Percentiles rank a stretch among this genome's conserved stretches.
These are phyloP conservation scores for Torulaspora globosa DNA, from an alignment of 1,139 yeast species.

Conservation along the genomic window DNA sequence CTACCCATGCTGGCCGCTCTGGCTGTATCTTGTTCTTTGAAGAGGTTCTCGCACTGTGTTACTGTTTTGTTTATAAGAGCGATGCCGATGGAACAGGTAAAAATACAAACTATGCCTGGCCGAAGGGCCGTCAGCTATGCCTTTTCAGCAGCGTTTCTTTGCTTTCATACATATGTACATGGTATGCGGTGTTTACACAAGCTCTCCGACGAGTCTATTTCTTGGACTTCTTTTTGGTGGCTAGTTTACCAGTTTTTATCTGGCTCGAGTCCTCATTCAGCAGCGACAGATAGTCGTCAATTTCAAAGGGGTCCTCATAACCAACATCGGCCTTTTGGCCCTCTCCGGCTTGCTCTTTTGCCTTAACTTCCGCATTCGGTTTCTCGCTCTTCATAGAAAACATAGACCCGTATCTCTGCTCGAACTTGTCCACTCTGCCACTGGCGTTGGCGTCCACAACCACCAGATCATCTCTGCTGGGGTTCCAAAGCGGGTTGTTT, in stretches of 20 bases:
- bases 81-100: background rate
- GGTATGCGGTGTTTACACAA: background rate
- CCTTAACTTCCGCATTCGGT: background rate
- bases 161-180: slow-evolving; percentile 3
- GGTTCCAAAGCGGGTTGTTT: slow-evolving; percentile 83
- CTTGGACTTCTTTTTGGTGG: slow-evolving; percentile 50
- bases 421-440: slow-evolving; percentile 82
- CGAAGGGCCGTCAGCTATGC: background rate
- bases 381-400: slow-evolving; percentile 39
- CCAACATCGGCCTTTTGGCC: slow-evolving; percentile 1
- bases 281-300: slow-evolving; percentile 56
- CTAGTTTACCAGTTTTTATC: slow-evolving; percentile 60
- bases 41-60: background rate
- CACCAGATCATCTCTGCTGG: slow-evolving; percentile 70
- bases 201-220: slow-evolving; percentile 25
- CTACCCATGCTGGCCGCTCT: slow-evolving; percentile 61
- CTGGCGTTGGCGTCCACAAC: slow-evolving; percentile 76
- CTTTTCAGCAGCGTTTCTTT: background rate
- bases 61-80: background rate
- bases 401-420: slow-evolving; percentile 59
- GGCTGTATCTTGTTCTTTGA: slow-evolving; percentile 48
- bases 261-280: slow-evolving; percentile 61
- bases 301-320: slow-evolving; percentile 37
- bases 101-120: background rate
- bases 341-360: background rate